Percentiles rank a stretch among this genome's conserved stretches.
Conservation (phyloP, 2,329 filamentous ascomycete genomes). For the Xylaria sp. region DNA sequence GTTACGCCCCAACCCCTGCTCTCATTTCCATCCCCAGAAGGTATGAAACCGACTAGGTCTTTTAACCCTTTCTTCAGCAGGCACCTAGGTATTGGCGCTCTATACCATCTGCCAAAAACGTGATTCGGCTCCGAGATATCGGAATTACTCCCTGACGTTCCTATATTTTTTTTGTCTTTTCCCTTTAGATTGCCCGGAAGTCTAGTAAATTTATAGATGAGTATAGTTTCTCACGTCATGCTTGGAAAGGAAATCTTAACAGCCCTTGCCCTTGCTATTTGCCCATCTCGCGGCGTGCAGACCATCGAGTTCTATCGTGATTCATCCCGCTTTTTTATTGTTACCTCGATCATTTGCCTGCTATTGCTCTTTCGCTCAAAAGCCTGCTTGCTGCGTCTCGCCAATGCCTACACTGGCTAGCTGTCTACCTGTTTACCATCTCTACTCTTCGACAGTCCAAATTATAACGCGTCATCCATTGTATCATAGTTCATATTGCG, state of each 20-base stretch:
- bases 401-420: too few species aligned
- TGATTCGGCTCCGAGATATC: neutral
- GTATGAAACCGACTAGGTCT: constrained; percentile 3
- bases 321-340: neutral
- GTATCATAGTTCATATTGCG: neutral
- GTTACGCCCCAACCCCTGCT: neutral
- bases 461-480: neutral
- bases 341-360: neutral
- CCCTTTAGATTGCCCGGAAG: too few species aligned
- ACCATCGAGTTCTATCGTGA: neutral
- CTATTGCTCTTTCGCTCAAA: neutral
- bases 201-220: too few species aligned
- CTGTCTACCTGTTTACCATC: too few species aligned
- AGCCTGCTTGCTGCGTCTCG: neutral
- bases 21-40: constrained; percentile 2
- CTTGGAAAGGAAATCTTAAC: too few species aligned
- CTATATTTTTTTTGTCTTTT: too few species aligned
- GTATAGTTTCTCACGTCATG: too few species aligned
- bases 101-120: neutral
- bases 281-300: neutral
- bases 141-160: neutral
- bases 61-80: constrained; percentile 2
- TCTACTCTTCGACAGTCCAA: neutral
- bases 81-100: neutral
- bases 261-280: neutral